Percentiles rank a stretch among this genome's conserved stretches.
These are phyloP conservation scores for Penicillium bialowiezense DNA, from an alignment of 495 filamentous ascomycete species.

Conservation along the genomic window DNA sequence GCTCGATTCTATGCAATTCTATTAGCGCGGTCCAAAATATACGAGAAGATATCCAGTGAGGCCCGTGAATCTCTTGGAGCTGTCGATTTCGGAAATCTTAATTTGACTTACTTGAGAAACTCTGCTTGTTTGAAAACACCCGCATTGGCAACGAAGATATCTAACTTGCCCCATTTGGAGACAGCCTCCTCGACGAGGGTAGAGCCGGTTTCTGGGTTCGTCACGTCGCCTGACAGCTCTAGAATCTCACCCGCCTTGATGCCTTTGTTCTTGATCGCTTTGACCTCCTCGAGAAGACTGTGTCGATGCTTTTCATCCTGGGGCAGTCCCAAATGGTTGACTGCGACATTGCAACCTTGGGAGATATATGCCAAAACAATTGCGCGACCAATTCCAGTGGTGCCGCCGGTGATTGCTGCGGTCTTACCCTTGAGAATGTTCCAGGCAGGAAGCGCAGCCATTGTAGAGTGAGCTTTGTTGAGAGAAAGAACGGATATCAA, in stretches of 20 bases:
- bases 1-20: conserved; percentile 36
- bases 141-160: conserved; percentile 79
- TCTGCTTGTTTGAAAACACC: conserved; percentile 79
- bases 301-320: conserved; percentile 45
- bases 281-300: conserved; percentile 46
- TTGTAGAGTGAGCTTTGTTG: no score
- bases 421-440: conserved; percentile 54
- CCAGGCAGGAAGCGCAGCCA: conserved; percentile 19
- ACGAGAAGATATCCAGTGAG: no score
- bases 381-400: conserved; percentile 69
- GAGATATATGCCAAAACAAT: conserved; percentile 58
- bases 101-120: conserved; percentile 56
- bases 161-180: conserved; percentile 53
- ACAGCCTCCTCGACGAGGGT: conserved; percentile 53
- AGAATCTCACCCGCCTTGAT: conserved; percentile 53
- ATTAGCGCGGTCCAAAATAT: no score
- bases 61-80: no score
- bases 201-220: conserved; percentile 51
- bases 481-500: no score
- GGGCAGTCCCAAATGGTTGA: conserved; percentile 61
- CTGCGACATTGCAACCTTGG: conserved; percentile 61
- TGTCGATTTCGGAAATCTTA: no score
- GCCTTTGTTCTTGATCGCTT: conserved; percentile 31
- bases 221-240: conserved; percentile 59
- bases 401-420: conserved; percentile 68